A percentile compares a stretch with the other conserved stretches of the same genome.
Conservation (phyloP, 1,284 basidiomycete genomes). For the Austropuccinia psidii region DNA sequence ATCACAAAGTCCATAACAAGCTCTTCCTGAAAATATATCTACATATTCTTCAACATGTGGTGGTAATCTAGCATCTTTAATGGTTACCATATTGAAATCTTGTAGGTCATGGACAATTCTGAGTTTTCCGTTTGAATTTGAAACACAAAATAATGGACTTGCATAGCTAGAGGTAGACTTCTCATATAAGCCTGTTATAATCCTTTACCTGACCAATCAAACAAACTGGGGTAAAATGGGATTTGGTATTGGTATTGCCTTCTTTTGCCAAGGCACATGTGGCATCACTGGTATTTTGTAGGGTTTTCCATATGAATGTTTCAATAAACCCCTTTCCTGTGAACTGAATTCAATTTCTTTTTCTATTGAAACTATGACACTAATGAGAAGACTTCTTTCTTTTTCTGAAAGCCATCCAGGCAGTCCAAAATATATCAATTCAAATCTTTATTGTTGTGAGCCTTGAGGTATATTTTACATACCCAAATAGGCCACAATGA, state of each 20-base stretch:
- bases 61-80: not conserved
- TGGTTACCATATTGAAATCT: too few species aligned
- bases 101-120: too few species aligned
- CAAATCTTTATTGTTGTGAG: too few species aligned
- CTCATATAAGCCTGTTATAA: not conserved
- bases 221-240: not conserved
- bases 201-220: not conserved
- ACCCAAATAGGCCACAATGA: too few species aligned
- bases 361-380: not conserved
- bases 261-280: constrained; percentile 5
- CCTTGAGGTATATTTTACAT: too few species aligned
- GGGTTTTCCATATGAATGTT: not conserved
- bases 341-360: not conserved
- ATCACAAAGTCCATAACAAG: too few species aligned
- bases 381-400: not conserved
- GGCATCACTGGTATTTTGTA: not conserved
- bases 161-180: too few species aligned
- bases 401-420: too few species aligned
- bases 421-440: too few species aligned
- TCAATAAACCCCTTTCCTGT: constrained; percentile 4
- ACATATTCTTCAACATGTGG: not conserved
- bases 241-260: not conserved
- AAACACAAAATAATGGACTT: too few species aligned
- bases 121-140: too few species aligned
- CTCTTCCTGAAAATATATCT: not conserved